phyloP scores from a whole-genome alignment of 164 flowering plant genomes.

The Saururus chinensis region DNA sequence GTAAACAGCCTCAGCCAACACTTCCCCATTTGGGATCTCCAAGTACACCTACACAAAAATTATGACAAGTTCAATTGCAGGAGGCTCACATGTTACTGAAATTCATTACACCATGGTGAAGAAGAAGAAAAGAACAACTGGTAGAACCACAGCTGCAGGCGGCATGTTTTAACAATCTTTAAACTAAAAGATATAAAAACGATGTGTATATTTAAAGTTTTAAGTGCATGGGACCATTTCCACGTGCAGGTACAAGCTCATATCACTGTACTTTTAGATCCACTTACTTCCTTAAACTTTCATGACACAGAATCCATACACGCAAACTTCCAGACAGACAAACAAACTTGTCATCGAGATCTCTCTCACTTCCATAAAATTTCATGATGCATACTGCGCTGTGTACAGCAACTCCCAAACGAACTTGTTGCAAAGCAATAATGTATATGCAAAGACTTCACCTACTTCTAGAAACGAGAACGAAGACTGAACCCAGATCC shows the following conservation, averaged over 20 bases:
- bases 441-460: too few species aligned
- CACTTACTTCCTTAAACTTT: too few species aligned
- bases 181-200: background rate
- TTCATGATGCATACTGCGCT: background rate
- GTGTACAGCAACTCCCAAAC: background rate
- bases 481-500: too few species aligned
- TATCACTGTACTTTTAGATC: too few species aligned
- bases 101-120: background rate
- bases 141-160: background rate
- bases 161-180: background rate
- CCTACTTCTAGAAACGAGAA: too few species aligned
- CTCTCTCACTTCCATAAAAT: too few species aligned
- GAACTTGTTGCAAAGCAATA: too few species aligned
- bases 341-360: too few species aligned
- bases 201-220: background rate
- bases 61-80: background rate
- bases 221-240: background rate
- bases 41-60: conserved; percentile 49
- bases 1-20: conserved; percentile 64
- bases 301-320: too few species aligned
- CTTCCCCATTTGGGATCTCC: conserved; percentile 70
- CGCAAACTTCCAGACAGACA: too few species aligned
- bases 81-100: background rate
- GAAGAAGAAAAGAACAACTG: background rate
- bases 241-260: too few species aligned